Percentiles rank a stretch among this genome's conserved stretches.
phyloP scores from a whole-genome alignment of 2,329 filamentous ascomycete genomes.

The Chaetomiaceae sp. region DNA sequence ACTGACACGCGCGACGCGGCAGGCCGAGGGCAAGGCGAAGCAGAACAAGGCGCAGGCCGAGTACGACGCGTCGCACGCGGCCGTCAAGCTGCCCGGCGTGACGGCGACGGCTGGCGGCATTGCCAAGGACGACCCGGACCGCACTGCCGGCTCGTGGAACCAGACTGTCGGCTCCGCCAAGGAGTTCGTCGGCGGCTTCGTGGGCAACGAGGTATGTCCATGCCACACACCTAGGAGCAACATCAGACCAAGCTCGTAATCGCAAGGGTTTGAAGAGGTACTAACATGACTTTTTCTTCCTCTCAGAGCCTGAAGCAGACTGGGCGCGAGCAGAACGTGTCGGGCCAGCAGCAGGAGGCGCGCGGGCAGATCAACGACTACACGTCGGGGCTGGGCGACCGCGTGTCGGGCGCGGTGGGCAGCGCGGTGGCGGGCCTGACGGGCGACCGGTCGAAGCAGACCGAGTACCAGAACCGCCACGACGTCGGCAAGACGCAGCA shows the following conservation, averaged over 20 bases:
- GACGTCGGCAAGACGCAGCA: constrained; percentile 75
- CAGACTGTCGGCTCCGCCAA: constrained; percentile 85
- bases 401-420: constrained; percentile 66
- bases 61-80: constrained; percentile 67
- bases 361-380: constrained; percentile 74
- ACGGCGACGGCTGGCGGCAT: constrained; percentile 65
- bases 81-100: constrained; percentile 66
- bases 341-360: constrained; percentile 76
- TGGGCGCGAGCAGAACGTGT: constrained; percentile 70
- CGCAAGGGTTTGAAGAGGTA: no score
- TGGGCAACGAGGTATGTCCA: constrained; percentile 60
- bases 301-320: constrained; percentile 59
- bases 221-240: no score
- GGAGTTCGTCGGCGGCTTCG: constrained; percentile 67
- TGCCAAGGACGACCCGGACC: constrained; percentile 65
- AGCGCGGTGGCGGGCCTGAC: constrained; percentile 64
- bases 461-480: constrained; percentile 61
- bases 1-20: not conserved
- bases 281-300: not conserved
- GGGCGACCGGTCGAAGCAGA: constrained; percentile 61
- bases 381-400: constrained; percentile 58
- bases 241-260: no score
- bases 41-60: constrained; percentile 60
- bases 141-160: constrained; percentile 70
- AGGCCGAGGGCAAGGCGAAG: constrained; percentile 55